phyloP scores from a whole-genome alignment of 1,139 yeast species.

The Arxiozyma bovina region DNA sequence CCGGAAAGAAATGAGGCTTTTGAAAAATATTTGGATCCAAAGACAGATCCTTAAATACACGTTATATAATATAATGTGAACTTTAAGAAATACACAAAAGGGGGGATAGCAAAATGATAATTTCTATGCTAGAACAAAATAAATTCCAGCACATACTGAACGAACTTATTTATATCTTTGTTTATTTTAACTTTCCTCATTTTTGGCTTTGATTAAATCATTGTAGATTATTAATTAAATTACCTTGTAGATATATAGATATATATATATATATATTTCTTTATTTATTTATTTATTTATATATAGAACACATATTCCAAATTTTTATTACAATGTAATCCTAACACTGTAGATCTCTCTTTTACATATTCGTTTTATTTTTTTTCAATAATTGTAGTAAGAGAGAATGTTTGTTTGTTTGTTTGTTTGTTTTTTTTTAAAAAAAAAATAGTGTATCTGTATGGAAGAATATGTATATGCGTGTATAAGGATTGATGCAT shows the following conservation, averaged over 20 bases:
- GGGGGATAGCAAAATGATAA: too few species aligned
- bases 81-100: too few species aligned
- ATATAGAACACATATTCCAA: constrained; percentile 1
- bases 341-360: neutral
- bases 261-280: neutral
- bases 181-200: neutral
- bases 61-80: too few species aligned
- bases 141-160: neutral
- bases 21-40: constrained; percentile 58
- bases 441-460: too few species aligned
- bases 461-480: neutral
- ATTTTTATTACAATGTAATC: neutral
- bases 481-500: neutral
- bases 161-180: neutral
- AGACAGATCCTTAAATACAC: too few species aligned
- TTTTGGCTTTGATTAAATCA: too few species aligned
- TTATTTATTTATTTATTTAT: constrained; percentile 1
- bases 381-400: neutral
- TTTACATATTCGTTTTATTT: too few species aligned
- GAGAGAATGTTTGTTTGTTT: too few species aligned
- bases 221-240: neutral
- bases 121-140: too few species aligned
- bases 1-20: constrained; percentile 87
- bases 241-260: neutral
- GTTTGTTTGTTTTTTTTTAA: too few species aligned